phyloP scores from a whole-genome alignment of 352 stramenopile genomes.

The Phytophthora sojae region DNA sequence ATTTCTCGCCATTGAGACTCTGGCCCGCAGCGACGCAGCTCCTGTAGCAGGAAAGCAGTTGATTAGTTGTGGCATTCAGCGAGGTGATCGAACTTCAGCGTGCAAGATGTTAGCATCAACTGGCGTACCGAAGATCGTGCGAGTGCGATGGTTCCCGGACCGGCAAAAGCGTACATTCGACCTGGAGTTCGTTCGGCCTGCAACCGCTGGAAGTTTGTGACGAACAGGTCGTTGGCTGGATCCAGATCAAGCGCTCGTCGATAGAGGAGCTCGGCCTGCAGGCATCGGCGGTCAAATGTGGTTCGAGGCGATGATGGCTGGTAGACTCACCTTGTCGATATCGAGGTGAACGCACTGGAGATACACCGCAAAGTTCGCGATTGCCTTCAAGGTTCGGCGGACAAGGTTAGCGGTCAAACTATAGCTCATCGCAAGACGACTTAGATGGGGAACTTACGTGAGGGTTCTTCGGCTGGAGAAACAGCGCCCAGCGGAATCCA shows the following conservation, averaged over 20 bases:
- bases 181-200: slow-evolving; percentile 57
- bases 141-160: slow-evolving; percentile 59
- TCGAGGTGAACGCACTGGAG: slow-evolving; percentile 64
- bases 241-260: slow-evolving; percentile 68
- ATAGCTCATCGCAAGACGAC: neutral
- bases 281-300: neutral
- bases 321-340: slow-evolving; percentile 53
- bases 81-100: neutral
- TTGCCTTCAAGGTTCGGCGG: slow-evolving; percentile 37
- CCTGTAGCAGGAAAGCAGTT: slow-evolving; percentile 5
- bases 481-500: slow-evolving; percentile 73
- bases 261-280: slow-evolving; percentile 68
- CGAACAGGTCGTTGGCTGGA: slow-evolving; percentile 50
- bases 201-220: slow-evolving; percentile 72
- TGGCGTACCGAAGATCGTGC: slow-evolving; percentile 46
- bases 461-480: slow-evolving; percentile 57
- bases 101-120: neutral
- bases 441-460: slow-evolving; percentile 39
- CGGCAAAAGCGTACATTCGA: slow-evolving; percentile 56
- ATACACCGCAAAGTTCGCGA: slow-evolving; percentile 74
- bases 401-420: neutral
- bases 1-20: slow-evolving; percentile 53
- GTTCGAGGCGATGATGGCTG: neutral
- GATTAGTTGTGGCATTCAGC: neutral
- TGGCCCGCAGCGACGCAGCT: slow-evolving; percentile 13